Evolutionary conservation across 257 asterid species (phyloP).

Genomic region (Solanum sparsipilum): DNA sequence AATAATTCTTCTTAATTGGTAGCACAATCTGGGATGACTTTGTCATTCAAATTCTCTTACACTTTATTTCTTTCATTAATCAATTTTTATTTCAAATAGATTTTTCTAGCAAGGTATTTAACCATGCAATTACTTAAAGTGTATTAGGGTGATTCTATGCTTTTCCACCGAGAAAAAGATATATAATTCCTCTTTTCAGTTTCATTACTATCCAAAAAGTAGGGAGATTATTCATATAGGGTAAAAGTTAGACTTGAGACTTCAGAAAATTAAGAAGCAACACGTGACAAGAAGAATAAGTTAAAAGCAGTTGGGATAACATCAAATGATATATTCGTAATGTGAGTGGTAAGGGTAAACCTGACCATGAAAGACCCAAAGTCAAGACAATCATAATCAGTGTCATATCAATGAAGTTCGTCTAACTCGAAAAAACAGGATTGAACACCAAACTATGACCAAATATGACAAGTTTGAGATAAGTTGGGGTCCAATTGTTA

Average conservation of each 20-base stretch:
- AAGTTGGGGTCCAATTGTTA: not conserved
- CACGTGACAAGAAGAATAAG: not conserved
- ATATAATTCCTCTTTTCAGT: not conserved
- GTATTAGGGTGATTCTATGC: not conserved
- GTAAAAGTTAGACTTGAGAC: not conserved
- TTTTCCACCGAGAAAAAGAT: not conserved
- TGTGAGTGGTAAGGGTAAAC: not conserved
- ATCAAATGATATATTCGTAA: not conserved
- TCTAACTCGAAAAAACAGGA: not conserved
- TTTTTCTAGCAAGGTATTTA: not conserved
- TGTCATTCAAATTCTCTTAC: not conserved
- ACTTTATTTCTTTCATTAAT: not conserved
- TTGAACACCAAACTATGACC: not conserved
- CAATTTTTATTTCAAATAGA: not conserved
- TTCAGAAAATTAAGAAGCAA: not conserved
- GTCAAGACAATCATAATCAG: rapidly evolving
- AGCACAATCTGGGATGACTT: not conserved
- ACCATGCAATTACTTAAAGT: not conserved
- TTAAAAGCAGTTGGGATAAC: not conserved
- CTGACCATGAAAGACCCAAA: not conserved
- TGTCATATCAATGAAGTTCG: not conserved
- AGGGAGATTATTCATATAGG: not conserved
- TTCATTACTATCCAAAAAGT: not conserved
- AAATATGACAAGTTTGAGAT: not conserved
- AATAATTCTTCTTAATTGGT: not conserved